phyloP scores from a whole-genome alignment of 2,329 filamentous ascomycete genomes.

The Xylariales sp. region DNA sequence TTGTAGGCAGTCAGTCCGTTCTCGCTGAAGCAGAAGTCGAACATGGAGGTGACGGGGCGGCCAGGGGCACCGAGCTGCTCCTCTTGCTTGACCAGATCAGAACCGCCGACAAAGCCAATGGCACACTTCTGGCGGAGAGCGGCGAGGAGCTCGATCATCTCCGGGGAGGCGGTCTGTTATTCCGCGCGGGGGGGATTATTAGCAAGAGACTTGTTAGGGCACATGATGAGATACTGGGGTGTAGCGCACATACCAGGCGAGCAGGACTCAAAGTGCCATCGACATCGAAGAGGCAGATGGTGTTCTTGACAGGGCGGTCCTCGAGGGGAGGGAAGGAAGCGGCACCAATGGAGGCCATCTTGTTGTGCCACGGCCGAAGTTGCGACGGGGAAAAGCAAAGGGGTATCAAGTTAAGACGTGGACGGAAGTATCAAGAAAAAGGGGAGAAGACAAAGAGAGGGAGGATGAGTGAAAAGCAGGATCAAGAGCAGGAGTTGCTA shows the following conservation, averaged over 20 bases:
- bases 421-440: too few relatives aligned
- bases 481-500: too few relatives aligned
- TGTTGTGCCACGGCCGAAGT: too few relatives aligned
- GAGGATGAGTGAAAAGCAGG: too few relatives aligned
- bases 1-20: conserved; percentile 93
- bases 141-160: conserved; percentile 79
- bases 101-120: conserved; percentile 90
- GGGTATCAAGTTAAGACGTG: too few relatives aligned
- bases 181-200: conserved; percentile 8
- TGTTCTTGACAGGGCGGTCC: conserved; percentile 85
- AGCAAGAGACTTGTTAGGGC: conserved; percentile 8
- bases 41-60: conserved; percentile 72
- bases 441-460: too few relatives aligned
- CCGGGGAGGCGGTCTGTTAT: conserved; percentile 65
- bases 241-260: conserved; percentile 54
- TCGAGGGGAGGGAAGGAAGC: conserved; percentile 63
- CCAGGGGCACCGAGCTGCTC: conserved; percentile 78
- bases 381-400: too few relatives aligned
- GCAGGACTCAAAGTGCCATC: conserved; percentile 87
- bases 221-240: not conserved
- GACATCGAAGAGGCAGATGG: conserved; percentile 93
- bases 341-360: too few relatives aligned
- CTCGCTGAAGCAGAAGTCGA: conserved; percentile 97
- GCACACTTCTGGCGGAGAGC: conserved; percentile 80
- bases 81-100: conserved; percentile 89